phyloP scores from a whole-genome alignment of 306 rosid species.

The Elaeagnus macrophylla region DNA sequence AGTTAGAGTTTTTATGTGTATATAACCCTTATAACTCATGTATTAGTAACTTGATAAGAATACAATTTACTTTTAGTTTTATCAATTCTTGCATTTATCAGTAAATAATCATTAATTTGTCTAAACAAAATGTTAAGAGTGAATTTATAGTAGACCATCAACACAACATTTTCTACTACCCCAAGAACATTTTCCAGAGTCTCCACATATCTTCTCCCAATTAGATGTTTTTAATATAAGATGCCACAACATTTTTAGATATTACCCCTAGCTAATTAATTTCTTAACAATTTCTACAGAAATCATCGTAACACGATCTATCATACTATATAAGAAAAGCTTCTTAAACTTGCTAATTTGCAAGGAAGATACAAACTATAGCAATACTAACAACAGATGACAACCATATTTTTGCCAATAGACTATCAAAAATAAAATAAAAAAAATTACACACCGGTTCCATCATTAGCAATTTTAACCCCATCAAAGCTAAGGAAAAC shows the following conservation, averaged over 20 bases:
- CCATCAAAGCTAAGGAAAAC: conserved; percentile 74
- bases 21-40: too few relatives aligned
- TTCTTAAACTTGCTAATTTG: not conserved
- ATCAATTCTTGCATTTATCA: too few relatives aligned
- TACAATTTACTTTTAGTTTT: too few relatives aligned
- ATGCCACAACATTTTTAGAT: not conserved
- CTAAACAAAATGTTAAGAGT: too few relatives aligned
- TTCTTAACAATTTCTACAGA: not conserved
- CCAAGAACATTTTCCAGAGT: not conserved
- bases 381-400: not conserved
- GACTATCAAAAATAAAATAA: not conserved
- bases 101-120: too few relatives aligned
- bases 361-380: not conserved
- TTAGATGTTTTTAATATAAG: not conserved
- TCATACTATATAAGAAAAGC: not conserved
- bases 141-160: too few relatives aligned
- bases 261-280: not conserved
- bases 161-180: not conserved
- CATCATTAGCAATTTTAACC: conserved; percentile 70
- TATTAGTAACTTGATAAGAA: too few relatives aligned
- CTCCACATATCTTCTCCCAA: not conserved
- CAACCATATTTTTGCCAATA: not conserved
- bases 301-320: not conserved
- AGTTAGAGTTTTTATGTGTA: too few relatives aligned
- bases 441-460: conserved; percentile 50